Evolutionary conservation across 805 yeast genomes (phyloP), one percentile per base, ranked within the genome.

Genomic region (Starmerella sp.): DNA sequence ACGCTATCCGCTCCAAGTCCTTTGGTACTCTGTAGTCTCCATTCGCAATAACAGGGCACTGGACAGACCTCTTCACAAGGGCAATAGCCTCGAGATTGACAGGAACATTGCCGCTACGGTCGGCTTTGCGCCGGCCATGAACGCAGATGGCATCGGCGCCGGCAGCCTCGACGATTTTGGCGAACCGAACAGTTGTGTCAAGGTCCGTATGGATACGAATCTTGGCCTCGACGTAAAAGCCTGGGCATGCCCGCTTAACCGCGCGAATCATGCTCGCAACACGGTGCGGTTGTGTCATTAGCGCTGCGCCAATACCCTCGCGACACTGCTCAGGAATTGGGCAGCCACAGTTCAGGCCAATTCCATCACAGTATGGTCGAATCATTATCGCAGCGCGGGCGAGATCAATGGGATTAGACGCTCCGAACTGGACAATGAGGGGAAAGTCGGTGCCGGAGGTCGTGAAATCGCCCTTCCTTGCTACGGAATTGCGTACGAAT

Each of bases 341-440:
- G 71, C 98, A 93, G 0, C 98, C 98, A 69, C 97, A 93, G 73
- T 93, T 93, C 55, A 93, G 75, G 0, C 97, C 97, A 43, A 93
- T 81, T 0, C 95, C 98, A 69, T 91, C 97, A 48, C 86, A 90
- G 65, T 80, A 87, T 0, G 96, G 96, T 55, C 79, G 79, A n/a
- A 90, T 80, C 89, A 93, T 82, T 52, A 85, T 88, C 4, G 87
- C 88, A 65, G 91, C 88, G 57, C 91, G 76, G 29, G 86, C 67
- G 52, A 93, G 71, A 68, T 93, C 97, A 10, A 81, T 78, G 4
- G 83, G 85, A 66, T 88, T 90, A 64, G 86, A 86, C 11, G 84
- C 83, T 4, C 97, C 98, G 15, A 91, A 86, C 71, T 93, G 98
- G 0, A 89, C 90, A 17, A 93, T 81, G 31, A 89, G 76, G 1